Base-by-base conservation (phyloP, 257 asterid species). In the Mentha longifolia region DNA sequence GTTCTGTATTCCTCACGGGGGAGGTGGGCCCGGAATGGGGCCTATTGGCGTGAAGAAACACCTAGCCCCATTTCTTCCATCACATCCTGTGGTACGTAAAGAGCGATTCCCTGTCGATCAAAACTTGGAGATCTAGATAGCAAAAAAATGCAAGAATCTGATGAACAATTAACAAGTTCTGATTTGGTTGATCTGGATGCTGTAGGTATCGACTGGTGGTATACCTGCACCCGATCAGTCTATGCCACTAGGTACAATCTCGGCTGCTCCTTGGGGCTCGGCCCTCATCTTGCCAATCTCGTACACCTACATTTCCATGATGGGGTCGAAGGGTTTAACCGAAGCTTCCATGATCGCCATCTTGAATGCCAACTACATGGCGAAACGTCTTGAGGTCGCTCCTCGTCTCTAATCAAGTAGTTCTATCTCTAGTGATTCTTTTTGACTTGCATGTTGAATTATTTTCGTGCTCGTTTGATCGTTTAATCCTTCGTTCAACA, bases 261-360 rank as follows among this genome's bases (percentile, higher is more conserved):
- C 97, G 12, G 98, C 98, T 54, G 98, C 98, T 50, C 98, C 98
- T n/a, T 94, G 98, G 98, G 98, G 98, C 20, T 94, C 98, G 25
- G 97, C 98, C 10, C 96, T 94, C 72, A 91, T 94, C 74, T 81
- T 94, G 82, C 98, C 98, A 1, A 94, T 94, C 72, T 94, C 98
- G 61, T 94, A 94, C 83, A 89, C 97, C 42, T 94, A 91, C 81
- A 94, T 91, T 67, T 80, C 89, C 69, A 94, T 94, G 98, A 94
- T 91, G 98, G 97, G 98, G 7, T 89, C 98, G 9, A 78, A 84
- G 81, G 98, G 98, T 31, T 87, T 94, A 77, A 80, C 94, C 22
- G 96, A 94, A 14, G 98, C 98, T 62, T 94, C 98, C 52, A 94
- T 89, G 89, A 89, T 87, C 49, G 98, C 98, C 66, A 94, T 94